These are phyloP conservation scores for Tetrahymena elliotti DNA, from an alignment of 73 alveolate genomes.

Conservation along the genomic window DNA sequence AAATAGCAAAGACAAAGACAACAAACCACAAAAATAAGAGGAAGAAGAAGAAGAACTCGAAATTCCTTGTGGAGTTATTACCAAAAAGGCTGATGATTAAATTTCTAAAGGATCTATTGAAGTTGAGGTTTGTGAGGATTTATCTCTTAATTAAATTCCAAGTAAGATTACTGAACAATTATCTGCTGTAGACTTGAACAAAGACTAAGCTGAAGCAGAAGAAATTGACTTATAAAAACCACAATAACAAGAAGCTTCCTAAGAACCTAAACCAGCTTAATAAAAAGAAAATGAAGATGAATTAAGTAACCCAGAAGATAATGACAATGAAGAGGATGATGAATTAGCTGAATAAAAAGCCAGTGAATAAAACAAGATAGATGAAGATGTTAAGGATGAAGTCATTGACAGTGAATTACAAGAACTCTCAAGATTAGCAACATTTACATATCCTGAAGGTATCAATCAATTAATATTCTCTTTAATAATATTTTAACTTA, in stretches of 20 bases:
- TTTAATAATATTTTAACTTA: neutral
- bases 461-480: neutral
- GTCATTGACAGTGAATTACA: slow-evolving; percentile 7
- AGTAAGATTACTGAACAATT: neutral
- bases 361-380: neutral
- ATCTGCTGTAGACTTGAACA: neutral
- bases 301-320: slow-evolving; percentile 10
- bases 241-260: neutral
- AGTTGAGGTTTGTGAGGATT: neutral
- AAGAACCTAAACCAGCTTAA: neutral
- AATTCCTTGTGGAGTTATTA: slow-evolving; percentile 8
- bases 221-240: neutral
- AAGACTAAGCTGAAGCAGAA: slow-evolving; percentile 15
- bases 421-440: slow-evolving; percentile 19
- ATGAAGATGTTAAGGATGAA: slow-evolving; percentile 41
- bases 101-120: neutral
- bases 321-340: slow-evolving; percentile 23
- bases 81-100: neutral
- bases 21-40: neutral
- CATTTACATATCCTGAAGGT: slow-evolving; percentile 33
- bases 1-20: neutral
- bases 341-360: slow-evolving; percentile 12
- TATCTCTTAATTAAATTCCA: neutral
- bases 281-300: slow-evolving; percentile 32
- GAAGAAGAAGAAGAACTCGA: slow-evolving; percentile 17